These are phyloP conservation scores for Didymella sp. DNA, from an alignment of 2,329 filamentous ascomycete species.

Conservation along the genomic window DNA sequence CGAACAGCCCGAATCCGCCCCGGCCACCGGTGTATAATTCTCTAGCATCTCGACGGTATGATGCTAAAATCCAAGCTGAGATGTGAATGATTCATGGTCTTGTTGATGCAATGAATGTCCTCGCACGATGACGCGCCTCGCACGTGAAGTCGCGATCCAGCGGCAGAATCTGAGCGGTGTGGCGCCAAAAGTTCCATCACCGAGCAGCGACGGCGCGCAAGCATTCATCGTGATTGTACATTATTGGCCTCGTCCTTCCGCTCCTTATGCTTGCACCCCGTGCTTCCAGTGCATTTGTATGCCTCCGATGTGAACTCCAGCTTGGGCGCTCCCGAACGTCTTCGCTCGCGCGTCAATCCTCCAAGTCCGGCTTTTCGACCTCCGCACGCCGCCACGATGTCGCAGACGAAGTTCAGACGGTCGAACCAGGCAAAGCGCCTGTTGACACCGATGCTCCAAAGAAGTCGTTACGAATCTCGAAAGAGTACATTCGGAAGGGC, in stretches of 20 bases:
- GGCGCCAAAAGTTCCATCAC: constrained; percentile 34
- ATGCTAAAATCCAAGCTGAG: no score
- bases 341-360: constrained; percentile 21
- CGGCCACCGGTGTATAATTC: no score
- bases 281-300: constrained; percentile 48
- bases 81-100: not conserved
- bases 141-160: constrained; percentile 44
- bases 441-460: not conserved
- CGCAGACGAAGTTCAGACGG: constrained; percentile 22
- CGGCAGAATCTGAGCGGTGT: constrained; percentile 40
- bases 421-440: not conserved
- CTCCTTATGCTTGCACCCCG: constrained; percentile 48
- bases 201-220: not conserved
- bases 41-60: no score
- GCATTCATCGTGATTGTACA: constrained; percentile 11
- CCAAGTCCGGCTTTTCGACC: constrained; percentile 39
- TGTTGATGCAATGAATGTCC: not conserved
- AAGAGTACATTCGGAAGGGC: constrained; percentile 26
- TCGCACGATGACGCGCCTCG: constrained; percentile 22
- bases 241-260: constrained; percentile 12
- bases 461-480: constrained; percentile 2
- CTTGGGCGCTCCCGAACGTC: constrained; percentile 32
- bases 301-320: constrained; percentile 49
- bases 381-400: constrained; percentile 35
- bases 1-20: no score